Base-by-base conservation (phyloP, 1,284 basidiomycete genomes). In the Ustilago trichophora region DNA sequence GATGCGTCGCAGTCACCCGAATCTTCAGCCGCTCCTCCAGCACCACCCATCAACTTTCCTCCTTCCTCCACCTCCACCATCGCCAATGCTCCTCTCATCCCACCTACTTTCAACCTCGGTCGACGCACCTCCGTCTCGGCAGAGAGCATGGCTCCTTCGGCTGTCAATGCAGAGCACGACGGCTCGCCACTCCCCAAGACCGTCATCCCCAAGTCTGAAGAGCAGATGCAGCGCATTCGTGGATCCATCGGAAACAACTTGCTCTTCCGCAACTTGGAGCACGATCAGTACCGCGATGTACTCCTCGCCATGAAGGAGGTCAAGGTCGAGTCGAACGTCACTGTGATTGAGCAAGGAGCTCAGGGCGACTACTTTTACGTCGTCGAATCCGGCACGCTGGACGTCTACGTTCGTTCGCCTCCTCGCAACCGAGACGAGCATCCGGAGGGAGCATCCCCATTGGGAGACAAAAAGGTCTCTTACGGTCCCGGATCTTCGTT, bases 331-430 rank as follows among this genome's bases (percentile, higher is more conserved):
- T 84, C 87, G 49, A 88, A 90, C 63, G 89, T 92, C 59, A 88
- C 92, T 25, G 90, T 99, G 58, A 98, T 99, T 74, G 88, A 91
- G 62, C 95, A 99, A 83, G 95, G 96, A 38, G 95, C 94, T 69
- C 91, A 92, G 33, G 95, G 95, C 45, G 94, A 98, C 78, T 96
- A 90, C 84, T 98, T 98, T 83, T 99, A 98, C 83, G 91, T 98
- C 53, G 93, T 98, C 69, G 96, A 98, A 83, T 87, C 87, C 35
- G 95, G 95, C 1, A 84, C 89, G 45, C 85, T 98, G 56, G 88
- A 96, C 77, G 91, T 93, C 76, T 98, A 88, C 83, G 91, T 95
- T 73, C 83, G 83, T 52, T 47, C 70, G 6, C 55, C 44, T 34
- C 56, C 26, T 46, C 55, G 63, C 36, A 63, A 34, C 4, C n/a